A percentile compares a stretch with the other conserved stretches of the same genome.
Evolutionary conservation across 1,284 basidiomycete species (phyloP).

Genomic region (Cutaneotrichosporon sp.): DNA sequence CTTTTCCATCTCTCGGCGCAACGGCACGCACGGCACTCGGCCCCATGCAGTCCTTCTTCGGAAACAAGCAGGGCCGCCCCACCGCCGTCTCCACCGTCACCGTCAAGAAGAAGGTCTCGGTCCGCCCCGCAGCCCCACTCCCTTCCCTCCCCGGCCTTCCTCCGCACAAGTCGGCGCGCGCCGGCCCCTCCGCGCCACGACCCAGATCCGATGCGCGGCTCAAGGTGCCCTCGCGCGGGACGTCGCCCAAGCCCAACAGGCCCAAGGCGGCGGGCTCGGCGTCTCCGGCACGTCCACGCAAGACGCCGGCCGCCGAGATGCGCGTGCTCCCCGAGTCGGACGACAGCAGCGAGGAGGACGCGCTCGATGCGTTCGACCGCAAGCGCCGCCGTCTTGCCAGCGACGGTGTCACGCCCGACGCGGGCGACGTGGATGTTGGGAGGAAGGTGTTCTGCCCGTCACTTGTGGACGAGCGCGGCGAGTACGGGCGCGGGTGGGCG

Average conservation of each 20-base stretch:
- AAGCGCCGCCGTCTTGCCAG: slow-evolving; percentile 20
- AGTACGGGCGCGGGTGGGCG: slow-evolving; percentile 43
- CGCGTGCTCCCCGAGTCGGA: slow-evolving; percentile 24
- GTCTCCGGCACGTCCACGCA: slow-evolving; percentile 10
- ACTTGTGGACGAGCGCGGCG: slow-evolving; percentile 40
- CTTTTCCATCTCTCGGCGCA: no score
- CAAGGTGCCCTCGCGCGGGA: background rate
- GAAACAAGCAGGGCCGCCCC: slow-evolving; percentile 22
- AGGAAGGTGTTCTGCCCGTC: slow-evolving; percentile 35
- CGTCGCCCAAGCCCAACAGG: background rate
- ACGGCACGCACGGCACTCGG: background rate
- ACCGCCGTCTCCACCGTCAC: slow-evolving; percentile 27
- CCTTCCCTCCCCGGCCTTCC: background rate
- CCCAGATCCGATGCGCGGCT: background rate
- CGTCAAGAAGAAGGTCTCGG: slow-evolving; percentile 26
- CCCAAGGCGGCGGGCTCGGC: slow-evolving; percentile 3
- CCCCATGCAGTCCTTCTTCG: slow-evolving; percentile 40
- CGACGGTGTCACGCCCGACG: slow-evolving; percentile 8
- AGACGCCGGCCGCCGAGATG: slow-evolving; percentile 13
- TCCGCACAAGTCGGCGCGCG: background rate
- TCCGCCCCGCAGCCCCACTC: background rate
- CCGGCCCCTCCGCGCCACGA: background rate
- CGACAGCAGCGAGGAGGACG: slow-evolving; percentile 21
- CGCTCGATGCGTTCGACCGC: slow-evolving; percentile 25
- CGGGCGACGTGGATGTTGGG: slow-evolving; percentile 26